A percentile compares a stretch with the other conserved stretches of the same genome.
phyloP scores from a whole-genome alignment of 768 basidiomycete genomes.

The Leccinum pellstonianum region DNA sequence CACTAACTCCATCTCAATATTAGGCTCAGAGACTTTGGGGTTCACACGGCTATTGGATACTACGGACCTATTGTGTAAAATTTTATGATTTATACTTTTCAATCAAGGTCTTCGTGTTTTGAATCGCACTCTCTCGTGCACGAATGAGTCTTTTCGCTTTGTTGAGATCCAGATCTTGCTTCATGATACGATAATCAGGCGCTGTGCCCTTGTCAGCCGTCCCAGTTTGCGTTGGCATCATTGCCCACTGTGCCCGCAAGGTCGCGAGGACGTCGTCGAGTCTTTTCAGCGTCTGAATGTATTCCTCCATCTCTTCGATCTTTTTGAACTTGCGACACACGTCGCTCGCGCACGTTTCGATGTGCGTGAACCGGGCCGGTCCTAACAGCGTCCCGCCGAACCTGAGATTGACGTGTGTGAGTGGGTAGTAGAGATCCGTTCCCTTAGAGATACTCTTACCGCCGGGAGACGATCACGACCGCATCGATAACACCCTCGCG shows the following conservation, averaged over 20 bases:
- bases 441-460: constrained; percentile 39
- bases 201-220: constrained; percentile 18
- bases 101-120: constrained; percentile 56
- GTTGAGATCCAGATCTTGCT: constrained; percentile 46
- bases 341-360: constrained; percentile 72
- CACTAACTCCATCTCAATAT: constrained; percentile 12
- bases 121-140: constrained; percentile 69
- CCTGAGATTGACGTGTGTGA: constrained; percentile 41
- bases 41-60: constrained; percentile 6
- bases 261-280: constrained; percentile 61
- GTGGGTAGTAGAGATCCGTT: not conserved
- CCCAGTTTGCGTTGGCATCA: not conserved
- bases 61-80: not conserved
- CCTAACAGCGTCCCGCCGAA: constrained; percentile 82
- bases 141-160: constrained; percentile 67
- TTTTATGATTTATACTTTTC: constrained; percentile 34
- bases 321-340: constrained; percentile 69
- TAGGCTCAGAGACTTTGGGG: not conserved
- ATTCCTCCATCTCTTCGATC: constrained; percentile 66
- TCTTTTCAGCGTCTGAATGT: constrained; percentile 50
- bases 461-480: constrained; percentile 76
- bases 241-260: constrained; percentile 47
- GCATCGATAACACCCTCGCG: constrained; percentile 71
- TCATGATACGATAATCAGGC: constrained; percentile 47
- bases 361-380: constrained; percentile 71